These are phyloP conservation scores for Cinnamomum chago DNA, from an alignment of 164 flowering plant genomes.

Conservation along the genomic window DNA sequence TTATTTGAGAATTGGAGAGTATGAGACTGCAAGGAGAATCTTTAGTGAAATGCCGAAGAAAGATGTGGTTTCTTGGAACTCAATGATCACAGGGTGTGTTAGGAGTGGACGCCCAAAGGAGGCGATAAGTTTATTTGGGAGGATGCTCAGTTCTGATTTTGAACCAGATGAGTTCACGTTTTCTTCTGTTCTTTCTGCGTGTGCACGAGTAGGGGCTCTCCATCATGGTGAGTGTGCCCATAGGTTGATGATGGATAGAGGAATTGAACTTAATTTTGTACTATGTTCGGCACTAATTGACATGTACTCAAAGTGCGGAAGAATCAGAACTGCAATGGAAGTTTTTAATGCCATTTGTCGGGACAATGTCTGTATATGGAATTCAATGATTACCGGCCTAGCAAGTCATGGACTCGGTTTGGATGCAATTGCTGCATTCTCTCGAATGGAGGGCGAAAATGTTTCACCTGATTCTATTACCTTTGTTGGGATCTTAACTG, in stretches of 20 bases:
- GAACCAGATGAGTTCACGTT: constrained; percentile 68
- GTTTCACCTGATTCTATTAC: constrained; percentile 23
- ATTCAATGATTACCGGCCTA: constrained; percentile 72
- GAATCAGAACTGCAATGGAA: constrained; percentile 42
- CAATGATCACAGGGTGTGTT: constrained; percentile 46
- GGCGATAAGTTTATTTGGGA: constrained; percentile 32
- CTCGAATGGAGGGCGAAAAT: constrained; percentile 16
- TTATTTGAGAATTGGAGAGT: constrained; percentile 44
- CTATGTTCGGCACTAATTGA: constrained; percentile 58
- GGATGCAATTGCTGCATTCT: constrained; percentile 50
- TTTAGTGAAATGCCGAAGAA: constrained; percentile 34
- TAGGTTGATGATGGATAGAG: constrained; percentile 34
- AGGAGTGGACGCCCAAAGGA: constrained; percentile 37
- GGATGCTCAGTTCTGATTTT: constrained; percentile 38
- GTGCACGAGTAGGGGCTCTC: constrained; percentile 60
- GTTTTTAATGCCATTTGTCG: constrained; percentile 34
- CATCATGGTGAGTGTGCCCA: constrained; percentile 55
- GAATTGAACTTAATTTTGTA: constrained; percentile 42
- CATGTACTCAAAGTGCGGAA: constrained; percentile 80
- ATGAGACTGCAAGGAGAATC: constrained; percentile 39
- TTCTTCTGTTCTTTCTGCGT: constrained; percentile 47
- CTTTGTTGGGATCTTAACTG: constrained; percentile 39
- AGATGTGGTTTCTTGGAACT: constrained; percentile 64
- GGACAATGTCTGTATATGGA: constrained; percentile 60
- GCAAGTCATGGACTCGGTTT: constrained; percentile 73